These are phyloP conservation scores for Aspergillus hortae DNA, from an alignment of 2,329 filamentous ascomycete species.

Conservation along the genomic window DNA sequence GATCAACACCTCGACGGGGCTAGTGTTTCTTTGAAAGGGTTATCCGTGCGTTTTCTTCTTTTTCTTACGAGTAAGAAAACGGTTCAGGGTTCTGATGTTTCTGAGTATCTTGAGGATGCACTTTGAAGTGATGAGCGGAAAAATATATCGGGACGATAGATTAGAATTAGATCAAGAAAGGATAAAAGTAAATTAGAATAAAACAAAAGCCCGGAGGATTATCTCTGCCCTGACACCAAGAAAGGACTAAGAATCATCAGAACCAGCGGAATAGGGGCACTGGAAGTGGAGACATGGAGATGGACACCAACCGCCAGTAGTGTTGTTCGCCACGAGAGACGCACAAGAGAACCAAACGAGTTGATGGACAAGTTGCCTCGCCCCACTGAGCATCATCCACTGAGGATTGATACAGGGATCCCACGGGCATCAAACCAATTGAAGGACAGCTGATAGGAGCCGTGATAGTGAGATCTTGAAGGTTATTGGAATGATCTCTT, in stretches of 20 bases:
- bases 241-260: constrained; percentile 2
- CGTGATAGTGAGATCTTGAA: neutral
- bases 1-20: constrained; percentile 24
- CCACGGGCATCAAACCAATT: constrained; percentile 2
- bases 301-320: constrained; percentile 12
- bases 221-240: neutral
- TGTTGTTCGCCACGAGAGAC: constrained; percentile 13
- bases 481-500: too few relatives aligned
- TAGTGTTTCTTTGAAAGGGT: neutral
- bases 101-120: too few relatives aligned
- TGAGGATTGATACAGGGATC: neutral
- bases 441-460: neutral
- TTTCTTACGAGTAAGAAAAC: too few relatives aligned
- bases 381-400: constrained; percentile 9
- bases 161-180: neutral
- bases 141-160: too few relatives aligned
- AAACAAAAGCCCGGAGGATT: neutral
- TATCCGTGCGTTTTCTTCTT: neutral
- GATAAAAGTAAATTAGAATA: neutral
- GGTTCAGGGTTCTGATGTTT: too few relatives aligned
- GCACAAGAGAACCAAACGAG: neutral
- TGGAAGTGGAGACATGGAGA: constrained; percentile 14
- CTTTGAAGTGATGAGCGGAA: too few relatives aligned
- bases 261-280: constrained; percentile 16
- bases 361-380: constrained; percentile 14